These are phyloP conservation scores for Plasmodium reichenowi DNA, from an alignment of 169 alveolate genomes.

Conservation along the genomic window DNA sequence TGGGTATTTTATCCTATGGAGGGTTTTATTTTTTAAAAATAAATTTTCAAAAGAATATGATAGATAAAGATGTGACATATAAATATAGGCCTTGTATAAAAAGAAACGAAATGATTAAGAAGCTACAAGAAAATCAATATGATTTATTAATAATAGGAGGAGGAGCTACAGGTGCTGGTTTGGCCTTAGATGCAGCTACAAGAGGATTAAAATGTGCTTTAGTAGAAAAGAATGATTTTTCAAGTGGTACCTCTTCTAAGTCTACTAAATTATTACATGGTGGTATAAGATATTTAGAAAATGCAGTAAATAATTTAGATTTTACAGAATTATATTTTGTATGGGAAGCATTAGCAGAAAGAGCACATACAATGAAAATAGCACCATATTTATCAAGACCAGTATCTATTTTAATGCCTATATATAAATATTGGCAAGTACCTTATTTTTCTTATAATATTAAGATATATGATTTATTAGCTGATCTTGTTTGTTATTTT, in stretches of 20 bases:
- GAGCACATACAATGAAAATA: slow-evolving; percentile 91
- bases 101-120: slow-evolving; percentile 82
- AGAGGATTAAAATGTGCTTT: slow-evolving; percentile 94
- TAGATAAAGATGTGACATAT: slow-evolving; percentile 82
- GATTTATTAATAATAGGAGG: slow-evolving; percentile 94
- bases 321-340: slow-evolving; percentile 88
- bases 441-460: slow-evolving; percentile 92
- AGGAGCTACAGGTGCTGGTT: slow-evolving; percentile 92
- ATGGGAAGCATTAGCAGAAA: slow-evolving; percentile 94
- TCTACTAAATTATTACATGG: slow-evolving; percentile 96
- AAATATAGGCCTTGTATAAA: slow-evolving; percentile 60
- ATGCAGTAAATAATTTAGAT: slow-evolving; percentile 88
- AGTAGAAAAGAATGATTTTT: slow-evolving; percentile 93
- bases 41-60: slow-evolving; percentile 77
- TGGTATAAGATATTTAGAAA: slow-evolving; percentile 94
- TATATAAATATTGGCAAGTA: slow-evolving; percentile 89
- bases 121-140: slow-evolving; percentile 81
- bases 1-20: slow-evolving; percentile 37
- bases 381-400: slow-evolving; percentile 92
- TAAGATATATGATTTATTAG: slow-evolving; percentile 90
- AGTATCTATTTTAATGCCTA: slow-evolving; percentile 90
- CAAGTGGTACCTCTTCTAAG: slow-evolving; percentile 95
- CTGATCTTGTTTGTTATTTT: slow-evolving; percentile 87
- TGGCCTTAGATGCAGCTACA: slow-evolving; percentile 94
- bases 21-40: slow-evolving; percentile 34